Conservation (phyloP, 257 asterid species). For the Solanum lignicaule region DNA sequence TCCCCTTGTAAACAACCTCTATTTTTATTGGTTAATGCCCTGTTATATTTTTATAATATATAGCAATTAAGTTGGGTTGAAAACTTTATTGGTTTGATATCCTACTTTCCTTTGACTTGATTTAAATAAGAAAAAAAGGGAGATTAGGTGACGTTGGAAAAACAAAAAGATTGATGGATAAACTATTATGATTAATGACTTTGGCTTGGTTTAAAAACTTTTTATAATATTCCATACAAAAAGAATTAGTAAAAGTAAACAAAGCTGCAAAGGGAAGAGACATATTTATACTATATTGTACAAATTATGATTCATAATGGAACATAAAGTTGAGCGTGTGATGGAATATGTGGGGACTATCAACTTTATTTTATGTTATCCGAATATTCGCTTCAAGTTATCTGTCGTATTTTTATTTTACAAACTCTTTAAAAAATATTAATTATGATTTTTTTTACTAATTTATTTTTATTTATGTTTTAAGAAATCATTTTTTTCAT, state of each 20-base stretch:
- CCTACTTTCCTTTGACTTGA: not conserved
- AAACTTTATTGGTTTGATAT: not conserved
- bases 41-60: not conserved
- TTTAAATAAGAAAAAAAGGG: not conserved
- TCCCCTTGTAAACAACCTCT: not conserved
- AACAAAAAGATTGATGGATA: not conserved
- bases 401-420: no score
- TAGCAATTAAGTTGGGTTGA: not conserved
- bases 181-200: not conserved
- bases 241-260: not conserved
- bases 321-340: not conserved
- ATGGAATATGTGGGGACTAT: not conserved
- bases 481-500: no score
- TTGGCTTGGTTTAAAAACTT: not conserved
- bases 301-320: not conserved
- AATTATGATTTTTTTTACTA: not conserved
- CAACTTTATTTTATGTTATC: not conserved
- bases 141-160: not conserved
- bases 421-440: not conserved
- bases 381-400: no score
- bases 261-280: not conserved
- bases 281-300: not conserved
- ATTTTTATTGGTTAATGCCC: not conserved
- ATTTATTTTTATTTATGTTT: no score
- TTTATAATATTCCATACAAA: not conserved